Evolutionary conservation across 495 filamentous ascomycete species (phyloP), one percentile per base, ranked within the genome.

Genomic region (Talaromyces stipitatus): DNA sequence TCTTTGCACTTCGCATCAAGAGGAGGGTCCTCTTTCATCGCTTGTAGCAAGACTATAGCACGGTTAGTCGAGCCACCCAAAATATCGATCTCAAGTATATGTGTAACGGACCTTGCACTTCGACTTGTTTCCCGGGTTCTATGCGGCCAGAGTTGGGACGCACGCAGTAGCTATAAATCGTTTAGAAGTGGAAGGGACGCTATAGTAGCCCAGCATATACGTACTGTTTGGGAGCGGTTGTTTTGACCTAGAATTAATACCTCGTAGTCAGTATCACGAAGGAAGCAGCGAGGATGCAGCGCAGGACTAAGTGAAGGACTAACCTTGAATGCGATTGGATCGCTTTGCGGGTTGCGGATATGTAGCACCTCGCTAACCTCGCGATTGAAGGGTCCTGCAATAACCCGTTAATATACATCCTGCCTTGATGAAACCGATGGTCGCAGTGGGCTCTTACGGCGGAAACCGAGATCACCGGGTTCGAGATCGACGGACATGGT

Each of bases 171-270:
- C 92, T 97, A 61, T 43, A 53, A 56, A 38, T 75, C 59, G 70
- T 68, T 63, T 48, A 65, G 60, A 61, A 26, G 41, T 10, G 27
- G 32, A 22, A 20, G n/a, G n/a, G 46, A 32, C 23, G 23, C 50
- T 6, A 20, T 28, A 14, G 50, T 20, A 41, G 55, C 51, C 28
- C 59, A 11, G 10, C 10, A 48, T 18, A 43, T 53, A 70, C 89
- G 66, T 90, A 98, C 92, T 97, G 92, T 73, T 98, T 97, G 5
- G 95, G 94, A 26, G 95, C 95, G 57, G 94, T 98, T 36, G 94
- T 98, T 84, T 98, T 98, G 68, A 98, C 94, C 92, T 97, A 63
- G 28, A 56, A 20, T 24, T 20, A 12, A 5, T 45, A 29, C 6
- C 6, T 5, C 14, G 47, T 52, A 41, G 60, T 47, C 55, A 14